These are phyloP conservation scores for Candida piceae DNA, from an alignment of 805 yeast genomes.

Conservation along the genomic window DNA sequence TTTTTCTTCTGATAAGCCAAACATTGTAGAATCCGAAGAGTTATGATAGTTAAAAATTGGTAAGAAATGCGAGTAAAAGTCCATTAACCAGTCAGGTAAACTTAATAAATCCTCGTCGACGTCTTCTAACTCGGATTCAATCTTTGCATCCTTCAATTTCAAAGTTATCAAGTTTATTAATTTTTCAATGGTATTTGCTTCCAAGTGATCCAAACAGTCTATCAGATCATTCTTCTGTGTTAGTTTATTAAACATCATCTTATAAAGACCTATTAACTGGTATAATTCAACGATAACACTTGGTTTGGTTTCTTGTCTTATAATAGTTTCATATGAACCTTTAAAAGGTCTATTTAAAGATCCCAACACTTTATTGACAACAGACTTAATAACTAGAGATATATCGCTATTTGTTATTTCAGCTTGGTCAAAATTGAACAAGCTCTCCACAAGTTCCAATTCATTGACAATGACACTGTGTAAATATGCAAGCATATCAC, in stretches of 20 bases:
- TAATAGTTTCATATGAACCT: conserved; percentile 60
- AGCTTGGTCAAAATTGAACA: conserved; percentile 43
- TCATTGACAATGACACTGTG: conserved; percentile 87
- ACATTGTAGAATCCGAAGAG: conserved; percentile 31
- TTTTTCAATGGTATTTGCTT: conserved; percentile 33
- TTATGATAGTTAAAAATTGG: conserved; percentile 46
- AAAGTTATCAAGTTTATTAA: conserved; percentile 35
- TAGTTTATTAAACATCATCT: conserved; percentile 57
- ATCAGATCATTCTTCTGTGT: conserved; percentile 20
- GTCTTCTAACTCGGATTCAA: conserved; percentile 28
- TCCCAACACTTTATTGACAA: conserved; percentile 46
- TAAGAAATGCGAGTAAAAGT: conserved; percentile 56
- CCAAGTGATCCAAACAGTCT: conserved; percentile 27
- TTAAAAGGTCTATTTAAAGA: conserved; percentile 56
- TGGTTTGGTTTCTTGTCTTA: conserved; percentile 60
- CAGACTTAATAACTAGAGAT: conserved; percentile 25
- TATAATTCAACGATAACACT: conserved; percentile 51
- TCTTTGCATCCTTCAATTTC: conserved; percentile 30
- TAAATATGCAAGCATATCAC: conserved; percentile 83
- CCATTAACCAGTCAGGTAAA: conserved; percentile 80
- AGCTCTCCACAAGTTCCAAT: conserved; percentile 61
- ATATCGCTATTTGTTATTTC: conserved; percentile 18
- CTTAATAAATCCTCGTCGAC: conserved; percentile 49
- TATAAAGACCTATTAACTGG: conserved; percentile 63
- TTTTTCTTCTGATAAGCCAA: conserved; percentile 35